Percentiles rank a stretch among this genome's conserved stretches.
Conservation (phyloP, 202 grass and related monocot species). For the Hordeum pubiflorum region DNA sequence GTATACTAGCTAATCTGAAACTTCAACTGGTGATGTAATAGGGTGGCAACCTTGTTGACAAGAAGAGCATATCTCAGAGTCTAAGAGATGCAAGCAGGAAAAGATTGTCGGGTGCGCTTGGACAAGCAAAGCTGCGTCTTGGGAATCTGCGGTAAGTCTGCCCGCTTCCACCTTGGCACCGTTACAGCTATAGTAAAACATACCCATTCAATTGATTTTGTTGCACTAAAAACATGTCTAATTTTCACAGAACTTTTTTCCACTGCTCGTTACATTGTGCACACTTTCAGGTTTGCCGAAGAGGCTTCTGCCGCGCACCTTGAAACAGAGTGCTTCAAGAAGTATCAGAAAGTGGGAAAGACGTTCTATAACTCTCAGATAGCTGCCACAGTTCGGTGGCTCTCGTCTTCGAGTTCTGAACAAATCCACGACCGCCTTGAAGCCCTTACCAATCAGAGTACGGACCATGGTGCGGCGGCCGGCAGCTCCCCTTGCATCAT, state of each 20-base stretch:
- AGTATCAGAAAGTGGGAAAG: slow-evolving; percentile 79
- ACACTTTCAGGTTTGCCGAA: slow-evolving; percentile 36
- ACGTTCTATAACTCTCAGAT: slow-evolving; percentile 97
- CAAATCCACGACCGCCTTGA: slow-evolving; percentile 59
- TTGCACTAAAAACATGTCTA: neutral
- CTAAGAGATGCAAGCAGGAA: slow-evolving; percentile 65
- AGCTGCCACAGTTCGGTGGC: slow-evolving; percentile 77
- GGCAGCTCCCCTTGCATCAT: neutral
- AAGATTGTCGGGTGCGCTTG: slow-evolving; percentile 48
- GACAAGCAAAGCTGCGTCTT: slow-evolving; percentile 49
- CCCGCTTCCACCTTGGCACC: slow-evolving; percentile 2
- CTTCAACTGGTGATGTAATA: slow-evolving; percentile 29
- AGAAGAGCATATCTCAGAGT: slow-evolving; percentile 63
- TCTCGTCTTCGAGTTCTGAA: slow-evolving; percentile 51
- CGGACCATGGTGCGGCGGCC: neutral
- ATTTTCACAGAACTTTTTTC: too few species aligned
- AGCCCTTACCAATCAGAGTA: neutral
- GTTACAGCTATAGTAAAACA: neutral
- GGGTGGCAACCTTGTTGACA: slow-evolving; percentile 43
- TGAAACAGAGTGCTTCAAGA: slow-evolving; percentile 79
- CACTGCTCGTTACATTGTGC: neutral
- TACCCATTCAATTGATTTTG: neutral
- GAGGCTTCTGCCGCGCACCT: slow-evolving; percentile 54
- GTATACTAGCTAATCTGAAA: neutral
- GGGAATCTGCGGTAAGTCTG: slow-evolving; percentile 51